Base-by-base conservation (phyloP, 495 filamentous ascomycete genomes). In the Acidiella bohemica region DNA sequence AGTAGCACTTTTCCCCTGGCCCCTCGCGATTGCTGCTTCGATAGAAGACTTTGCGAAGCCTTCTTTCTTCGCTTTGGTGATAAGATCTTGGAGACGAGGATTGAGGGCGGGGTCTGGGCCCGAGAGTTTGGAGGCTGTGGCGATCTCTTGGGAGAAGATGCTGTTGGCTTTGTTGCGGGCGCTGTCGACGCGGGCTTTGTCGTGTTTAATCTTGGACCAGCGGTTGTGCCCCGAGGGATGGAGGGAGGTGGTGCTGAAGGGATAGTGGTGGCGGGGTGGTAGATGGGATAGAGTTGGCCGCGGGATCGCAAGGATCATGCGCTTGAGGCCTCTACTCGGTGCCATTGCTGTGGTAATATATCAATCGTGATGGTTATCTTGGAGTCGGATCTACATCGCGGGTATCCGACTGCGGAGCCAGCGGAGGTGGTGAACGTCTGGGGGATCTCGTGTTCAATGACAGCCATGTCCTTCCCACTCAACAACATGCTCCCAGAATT, bases 181-280 rank as follows among this genome's bases (percentile, higher is more conserved):
- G 10, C 57, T 57, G 61, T 95, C 87, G 46, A 74, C 74, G 49
- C 75, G 79, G 27, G 73, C 82, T 59, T 99, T 99, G 62, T 87
- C 83, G 57, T 99, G 92, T 49, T 76, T 81, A 61, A 95, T 95
- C 47, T 87, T 90, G 25, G 84, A 82, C 90, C 90, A 99, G 56
- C 80, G 76, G 57, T 75, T 93, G 61, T 94, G 84, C 24, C 87
- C 86, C 31, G 81, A 81, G 22, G 60, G 59, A 5, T 66, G 47
- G 4, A 48, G 21, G 2, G 70, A 33, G 14, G 66, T 67, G 14
- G 67, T 67, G 21, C 67, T 64, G 54, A 87, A 78, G 37, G 49
- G 44, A 26, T 62, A 58, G 41, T 6, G 19, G 19, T 5, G 34
- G 34, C 26, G 34, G 34, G 13, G 22, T 34, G 32, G 13, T n/a